Base-by-base conservation (phyloP, 495 filamentous ascomycete genomes). In the Jackrogersella multiformis region DNA sequence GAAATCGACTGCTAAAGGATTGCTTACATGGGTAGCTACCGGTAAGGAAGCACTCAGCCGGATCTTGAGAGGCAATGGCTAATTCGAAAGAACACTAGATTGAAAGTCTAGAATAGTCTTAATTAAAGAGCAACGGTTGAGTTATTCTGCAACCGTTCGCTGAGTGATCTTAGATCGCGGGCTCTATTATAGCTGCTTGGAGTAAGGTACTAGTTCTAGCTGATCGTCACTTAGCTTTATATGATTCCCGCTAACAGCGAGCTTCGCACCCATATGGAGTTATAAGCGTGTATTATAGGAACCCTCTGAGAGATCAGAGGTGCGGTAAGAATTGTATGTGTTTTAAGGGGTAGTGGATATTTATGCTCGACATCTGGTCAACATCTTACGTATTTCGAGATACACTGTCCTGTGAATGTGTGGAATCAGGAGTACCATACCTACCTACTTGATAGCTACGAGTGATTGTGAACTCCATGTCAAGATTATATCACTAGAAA, bases 131-230 rank as follows among this genome's bases (percentile, higher is more conserved):
- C 7, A 9, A 34, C 26, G 15, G 10, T 3, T 4, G 30, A 16
- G 2, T 13, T 34, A 13, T 4, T 30, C 7, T 30, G 7, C 7
- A 30, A 30, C 26, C 26, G 15, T 2, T 36, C 13, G 13, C 32
- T 2, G 5, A 38, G 32, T 30, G 48, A 21, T 52, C 51, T 57
- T 61, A 57, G 51, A 44, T 2, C 42, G 21, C 57, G 64, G 64
- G 57, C 51, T 61, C 36, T 67, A 67, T 61, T 52, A 18, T 44
- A 61, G 51, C 13, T 30, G 5, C n/a, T 1, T 12, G 5, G 20
- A 24, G 6, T 16, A 18, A 16, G 10, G 3, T 32, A 35, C 28
- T 42, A 51, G 18, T 1, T 46, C 26, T 16, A 4, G 39, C 23
- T 34, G 16, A 20, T 56, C 18, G 34, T 26, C 34, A 45, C 18